phyloP scores from a whole-genome alignment of 2,329 filamentous ascomycete genomes.

The Cercospora berteroae region DNA sequence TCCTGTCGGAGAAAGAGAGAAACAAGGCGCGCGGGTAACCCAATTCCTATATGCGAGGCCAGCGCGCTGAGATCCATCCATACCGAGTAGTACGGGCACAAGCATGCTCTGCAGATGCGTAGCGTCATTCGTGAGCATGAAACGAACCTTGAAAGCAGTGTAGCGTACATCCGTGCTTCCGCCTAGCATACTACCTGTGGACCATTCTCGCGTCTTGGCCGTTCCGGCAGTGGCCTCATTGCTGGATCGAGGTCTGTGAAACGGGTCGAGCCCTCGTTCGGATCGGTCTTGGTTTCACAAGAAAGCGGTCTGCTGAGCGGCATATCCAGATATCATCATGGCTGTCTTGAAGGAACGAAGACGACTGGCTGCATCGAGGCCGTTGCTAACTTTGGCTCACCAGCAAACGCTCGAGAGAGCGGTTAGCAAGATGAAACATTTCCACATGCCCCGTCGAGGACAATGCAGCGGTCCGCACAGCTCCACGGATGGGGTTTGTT shows the following conservation, averaged over 20 bases:
- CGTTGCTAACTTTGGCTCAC: constrained; percentile 24
- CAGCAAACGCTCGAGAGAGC: constrained; percentile 29
- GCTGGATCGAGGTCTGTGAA: constrained; percentile 18
- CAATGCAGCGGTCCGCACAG: constrained; percentile 20
- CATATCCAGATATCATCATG: constrained; percentile 17
- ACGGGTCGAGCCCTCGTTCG: constrained; percentile 18
- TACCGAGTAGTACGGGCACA: constrained; percentile 25
- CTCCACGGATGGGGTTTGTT: constrained; percentile 14
- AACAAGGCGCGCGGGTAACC: constrained; percentile 19
- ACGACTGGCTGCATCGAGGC: constrained; percentile 22
- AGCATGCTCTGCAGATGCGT: constrained; percentile 18
- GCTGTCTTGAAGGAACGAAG: constrained; percentile 9
- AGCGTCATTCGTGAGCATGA: constrained; percentile 29
- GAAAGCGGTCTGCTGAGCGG: constrained; percentile 11
- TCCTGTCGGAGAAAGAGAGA: constrained; percentile 23
- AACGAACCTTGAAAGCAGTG: constrained; percentile 31
- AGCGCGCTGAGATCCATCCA: constrained; percentile 16
- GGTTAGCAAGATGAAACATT: constrained; percentile 36
- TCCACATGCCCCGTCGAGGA: constrained; percentile 15
- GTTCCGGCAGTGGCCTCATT: constrained; percentile 12
- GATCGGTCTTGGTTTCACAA: constrained; percentile 17
- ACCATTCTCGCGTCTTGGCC: constrained; percentile 15
- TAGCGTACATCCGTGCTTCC: constrained; percentile 26
- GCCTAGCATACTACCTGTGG: constrained; percentile 10
- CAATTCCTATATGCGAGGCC: constrained; percentile 31